Conservation (phyloP, 306 rosid genomes). For the Acmispon strigosus region DNA sequence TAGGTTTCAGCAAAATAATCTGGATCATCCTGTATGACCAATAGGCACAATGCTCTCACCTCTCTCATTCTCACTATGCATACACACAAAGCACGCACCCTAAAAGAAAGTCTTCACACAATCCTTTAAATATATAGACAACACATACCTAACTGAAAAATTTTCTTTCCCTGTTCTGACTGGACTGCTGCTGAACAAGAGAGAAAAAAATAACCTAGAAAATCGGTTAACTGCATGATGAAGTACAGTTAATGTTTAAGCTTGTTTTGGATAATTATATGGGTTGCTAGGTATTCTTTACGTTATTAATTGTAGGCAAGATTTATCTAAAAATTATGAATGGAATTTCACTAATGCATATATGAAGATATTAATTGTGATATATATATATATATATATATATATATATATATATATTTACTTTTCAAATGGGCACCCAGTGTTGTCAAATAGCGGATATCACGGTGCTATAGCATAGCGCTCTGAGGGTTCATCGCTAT, state of each 20-base stretch:
- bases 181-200: not conserved
- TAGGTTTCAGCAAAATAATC: not conserved
- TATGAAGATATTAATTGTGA: not conserved
- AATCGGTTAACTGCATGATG: not conserved
- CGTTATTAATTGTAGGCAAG: not conserved
- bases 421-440: not conserved
- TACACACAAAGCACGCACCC: not conserved
- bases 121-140: not conserved
- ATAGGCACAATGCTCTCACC: not conserved
- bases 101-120: not conserved
- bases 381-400: too few species aligned
- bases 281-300: not conserved
- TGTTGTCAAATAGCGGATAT: too few species aligned
- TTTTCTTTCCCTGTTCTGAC: not conserved
- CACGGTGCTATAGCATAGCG: too few species aligned
- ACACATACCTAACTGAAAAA: not conserved
- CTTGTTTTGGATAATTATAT: constrained; percentile 1
- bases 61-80: not conserved
- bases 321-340: not conserved
- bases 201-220: constrained; percentile 6
- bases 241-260: not conserved
- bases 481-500: too few species aligned
- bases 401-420: too few species aligned
- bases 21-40: not conserved
- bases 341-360: not conserved